phyloP scores from a whole-genome alignment of 108 stramenopile species.

The Cylindrotheca closterium region DNA sequence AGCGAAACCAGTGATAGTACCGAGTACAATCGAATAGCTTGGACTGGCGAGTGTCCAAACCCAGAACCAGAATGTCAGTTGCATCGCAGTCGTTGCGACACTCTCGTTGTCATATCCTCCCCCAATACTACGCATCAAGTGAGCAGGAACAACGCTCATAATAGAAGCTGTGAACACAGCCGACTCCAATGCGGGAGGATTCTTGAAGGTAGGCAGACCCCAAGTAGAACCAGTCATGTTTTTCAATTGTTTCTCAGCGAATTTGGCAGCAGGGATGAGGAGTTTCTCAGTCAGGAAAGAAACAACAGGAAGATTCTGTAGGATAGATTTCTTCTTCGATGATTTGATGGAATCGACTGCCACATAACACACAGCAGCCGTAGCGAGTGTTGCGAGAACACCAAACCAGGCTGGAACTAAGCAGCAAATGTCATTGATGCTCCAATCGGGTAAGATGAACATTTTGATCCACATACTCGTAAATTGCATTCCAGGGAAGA shows the following conservation, averaged over 20 bases:
- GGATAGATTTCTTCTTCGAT: slow-evolving; percentile 25
- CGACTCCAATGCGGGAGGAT: slow-evolving; percentile 47
- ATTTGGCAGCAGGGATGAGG: slow-evolving; percentile 24
- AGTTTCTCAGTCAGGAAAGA: slow-evolving; percentile 20
- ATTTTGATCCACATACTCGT: slow-evolving; percentile 88
- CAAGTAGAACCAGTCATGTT: slow-evolving; percentile 34
- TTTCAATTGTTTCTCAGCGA: slow-evolving; percentile 42
- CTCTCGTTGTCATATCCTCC: slow-evolving; percentile 98
- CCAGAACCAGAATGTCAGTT: slow-evolving; percentile 92
- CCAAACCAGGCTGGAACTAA: slow-evolving; percentile 93
- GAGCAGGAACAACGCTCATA: slow-evolving; percentile 86
- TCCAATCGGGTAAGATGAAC: slow-evolving; percentile 62
- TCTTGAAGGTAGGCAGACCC: slow-evolving; percentile 31
- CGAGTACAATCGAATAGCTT: slow-evolving; percentile 23
- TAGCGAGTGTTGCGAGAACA: slow-evolving; percentile 67
- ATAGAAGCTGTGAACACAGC: slow-evolving; percentile 65
- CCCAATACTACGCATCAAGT: slow-evolving; percentile 84
- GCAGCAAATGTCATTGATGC: slow-evolving; percentile 92
- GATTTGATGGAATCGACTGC: slow-evolving; percentile 27
- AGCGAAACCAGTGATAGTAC: slow-evolving; percentile 55
- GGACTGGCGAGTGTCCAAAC: slow-evolving; percentile 42
- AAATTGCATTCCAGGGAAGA: slow-evolving; percentile 98
- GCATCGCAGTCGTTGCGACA: slow-evolving; percentile 93
- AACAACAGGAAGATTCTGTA: slow-evolving; percentile 63
- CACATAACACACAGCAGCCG: slow-evolving; percentile 62